phyloP scores from a whole-genome alignment of 2,329 filamentous ascomycete species.

The Plenodomus biglobosus region DNA sequence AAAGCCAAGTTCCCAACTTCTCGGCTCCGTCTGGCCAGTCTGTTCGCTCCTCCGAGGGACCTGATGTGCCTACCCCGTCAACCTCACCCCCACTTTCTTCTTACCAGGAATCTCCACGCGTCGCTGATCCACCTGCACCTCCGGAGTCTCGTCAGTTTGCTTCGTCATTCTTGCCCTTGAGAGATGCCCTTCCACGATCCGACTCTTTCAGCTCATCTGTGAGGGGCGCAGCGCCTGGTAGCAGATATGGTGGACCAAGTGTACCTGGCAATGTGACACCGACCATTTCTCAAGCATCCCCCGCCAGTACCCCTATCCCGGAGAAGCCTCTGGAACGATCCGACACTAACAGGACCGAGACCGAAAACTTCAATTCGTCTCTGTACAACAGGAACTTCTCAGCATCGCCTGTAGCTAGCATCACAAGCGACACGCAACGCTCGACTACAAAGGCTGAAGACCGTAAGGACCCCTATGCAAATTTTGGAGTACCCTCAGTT shows the following conservation, averaged over 20 bases:
- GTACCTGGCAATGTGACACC: constrained; percentile 52
- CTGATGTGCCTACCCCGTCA: constrained; percentile 61
- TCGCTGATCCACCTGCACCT: constrained; percentile 63
- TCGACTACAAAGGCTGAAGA: constrained; percentile 40
- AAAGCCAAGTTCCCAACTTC: constrained; percentile 39
- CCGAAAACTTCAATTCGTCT: constrained; percentile 39
- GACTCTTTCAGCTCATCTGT: constrained; percentile 77
- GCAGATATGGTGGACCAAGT: constrained; percentile 60
- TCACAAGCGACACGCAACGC: constrained; percentile 43
- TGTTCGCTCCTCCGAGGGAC: constrained; percentile 50
- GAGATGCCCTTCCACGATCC: constrained; percentile 55
- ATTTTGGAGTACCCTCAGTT: constrained; percentile 40
- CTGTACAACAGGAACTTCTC: constrained; percentile 44
- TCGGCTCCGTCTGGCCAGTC: constrained; percentile 47
- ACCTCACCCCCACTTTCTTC: constrained; percentile 62
- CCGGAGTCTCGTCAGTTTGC: constrained; percentile 76
- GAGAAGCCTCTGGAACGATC: constrained; percentile 46
- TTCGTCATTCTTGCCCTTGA: constrained; percentile 73
- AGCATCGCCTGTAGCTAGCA: constrained; percentile 45
- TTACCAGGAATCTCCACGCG: constrained; percentile 57
- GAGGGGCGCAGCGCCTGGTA: constrained; percentile 72
- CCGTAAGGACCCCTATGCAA: constrained; percentile 45
- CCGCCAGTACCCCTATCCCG: constrained; percentile 56
- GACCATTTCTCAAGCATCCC: constrained; percentile 46
- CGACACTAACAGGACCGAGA: constrained; percentile 40